These are phyloP conservation scores for Cladosporium halotolerans DNA, from an alignment of 2,329 filamentous ascomycete genomes.

Conservation along the genomic window DNA sequence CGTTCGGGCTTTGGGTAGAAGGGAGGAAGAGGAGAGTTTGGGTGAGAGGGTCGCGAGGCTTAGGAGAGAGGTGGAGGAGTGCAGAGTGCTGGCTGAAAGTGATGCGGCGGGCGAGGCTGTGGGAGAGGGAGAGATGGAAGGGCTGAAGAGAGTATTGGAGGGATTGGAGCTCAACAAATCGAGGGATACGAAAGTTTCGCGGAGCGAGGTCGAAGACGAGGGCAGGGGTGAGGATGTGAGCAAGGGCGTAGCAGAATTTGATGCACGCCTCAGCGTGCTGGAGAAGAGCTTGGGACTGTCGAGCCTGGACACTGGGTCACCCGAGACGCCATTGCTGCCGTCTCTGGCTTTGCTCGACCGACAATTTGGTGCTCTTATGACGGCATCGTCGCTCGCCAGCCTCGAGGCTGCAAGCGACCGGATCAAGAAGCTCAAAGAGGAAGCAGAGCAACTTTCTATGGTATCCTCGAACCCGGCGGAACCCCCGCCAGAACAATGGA, in stretches of 20 bases:
- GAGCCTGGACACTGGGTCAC: slow-evolving; percentile 54
- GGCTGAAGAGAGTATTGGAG: slow-evolving; percentile 67
- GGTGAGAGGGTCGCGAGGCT: slow-evolving; percentile 75
- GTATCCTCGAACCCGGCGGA: slow-evolving; percentile 12
- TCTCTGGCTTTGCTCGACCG: slow-evolving; percentile 74
- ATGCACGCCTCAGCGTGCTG: slow-evolving; percentile 68
- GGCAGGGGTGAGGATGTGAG: slow-evolving; percentile 21
- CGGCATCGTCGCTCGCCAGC: slow-evolving; percentile 63
- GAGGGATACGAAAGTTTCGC: slow-evolving; percentile 1
- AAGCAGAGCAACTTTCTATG: slow-evolving; percentile 62
- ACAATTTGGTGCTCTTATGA: slow-evolving; percentile 65
- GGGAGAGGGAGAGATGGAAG: slow-evolving; percentile 56
- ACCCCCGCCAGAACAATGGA: slow-evolving; percentile 30
- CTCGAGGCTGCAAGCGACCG: slow-evolving; percentile 51
- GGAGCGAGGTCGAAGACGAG: slow-evolving; percentile 6
- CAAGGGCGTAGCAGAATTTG: slow-evolving; percentile 73
- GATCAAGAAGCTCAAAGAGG: slow-evolving; percentile 38
- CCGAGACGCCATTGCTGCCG: slow-evolving; percentile 71
- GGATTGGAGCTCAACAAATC: slow-evolving; percentile 44
- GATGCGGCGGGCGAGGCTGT: slow-evolving; percentile 39
- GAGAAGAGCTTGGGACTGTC: slow-evolving; percentile 78
- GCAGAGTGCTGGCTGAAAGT: slow-evolving; percentile 35
- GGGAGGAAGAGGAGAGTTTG: slow-evolving; percentile 62
- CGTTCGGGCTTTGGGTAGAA: slow-evolving; percentile 59
- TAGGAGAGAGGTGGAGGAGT: slow-evolving; percentile 70